Percentiles rank a stretch among this genome's conserved stretches.
Evolutionary conservation across 2,329 filamentous ascomycete species (phyloP).

Genomic region (Fusarium hostae): DNA sequence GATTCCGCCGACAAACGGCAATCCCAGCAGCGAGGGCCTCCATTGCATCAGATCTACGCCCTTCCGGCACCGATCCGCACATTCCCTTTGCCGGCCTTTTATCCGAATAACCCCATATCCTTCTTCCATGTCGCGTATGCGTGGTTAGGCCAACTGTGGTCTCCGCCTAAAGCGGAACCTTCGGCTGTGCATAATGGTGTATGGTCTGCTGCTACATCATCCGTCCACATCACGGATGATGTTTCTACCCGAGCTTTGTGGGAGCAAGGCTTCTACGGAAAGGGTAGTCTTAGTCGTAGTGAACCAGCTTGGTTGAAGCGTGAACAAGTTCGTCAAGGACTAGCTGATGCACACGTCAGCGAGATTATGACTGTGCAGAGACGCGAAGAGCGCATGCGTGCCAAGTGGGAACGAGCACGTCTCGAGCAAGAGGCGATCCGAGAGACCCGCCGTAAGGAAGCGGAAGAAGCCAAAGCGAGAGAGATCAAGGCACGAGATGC

Average conservation of each 20-base stretch:
- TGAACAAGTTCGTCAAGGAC: conserved; percentile 77
- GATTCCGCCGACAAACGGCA: conserved; percentile 35
- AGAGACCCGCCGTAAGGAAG: conserved; percentile 66
- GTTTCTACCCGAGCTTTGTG: conserved; percentile 83
- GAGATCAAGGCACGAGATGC: conserved; percentile 36
- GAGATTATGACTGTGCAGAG: conserved; percentile 83
- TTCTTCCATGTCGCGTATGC: conserved; percentile 81
- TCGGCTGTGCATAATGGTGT: conserved; percentile 74
- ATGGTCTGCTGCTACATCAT: conserved; percentile 84
- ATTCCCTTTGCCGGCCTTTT: conserved; percentile 86
- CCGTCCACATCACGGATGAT: conserved; percentile 84
- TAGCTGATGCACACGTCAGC: conserved; percentile 74
- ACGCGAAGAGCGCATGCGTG: conserved; percentile 81
- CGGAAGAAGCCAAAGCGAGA: conserved; percentile 43
- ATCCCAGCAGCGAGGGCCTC: conserved; percentile 51
- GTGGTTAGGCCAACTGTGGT: conserved; percentile 78
- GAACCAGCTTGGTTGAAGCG: conserved; percentile 92
- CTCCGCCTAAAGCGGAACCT: conserved; percentile 73
- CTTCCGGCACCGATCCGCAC: conserved; percentile 83
- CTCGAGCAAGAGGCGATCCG: conserved; percentile 87
- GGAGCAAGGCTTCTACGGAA: conserved; percentile 98
- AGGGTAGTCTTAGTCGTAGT: conserved; percentile 90
- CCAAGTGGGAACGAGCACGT: conserved; percentile 92
- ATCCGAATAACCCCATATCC: conserved; percentile 92
- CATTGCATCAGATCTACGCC: conserved; percentile 79